A percentile compares a stretch with the other conserved stretches of the same genome.
These are phyloP conservation scores for Mucor racemosus DNA, from an alignment of 371 early-diverging fungal species.

Conservation along the genomic window DNA sequence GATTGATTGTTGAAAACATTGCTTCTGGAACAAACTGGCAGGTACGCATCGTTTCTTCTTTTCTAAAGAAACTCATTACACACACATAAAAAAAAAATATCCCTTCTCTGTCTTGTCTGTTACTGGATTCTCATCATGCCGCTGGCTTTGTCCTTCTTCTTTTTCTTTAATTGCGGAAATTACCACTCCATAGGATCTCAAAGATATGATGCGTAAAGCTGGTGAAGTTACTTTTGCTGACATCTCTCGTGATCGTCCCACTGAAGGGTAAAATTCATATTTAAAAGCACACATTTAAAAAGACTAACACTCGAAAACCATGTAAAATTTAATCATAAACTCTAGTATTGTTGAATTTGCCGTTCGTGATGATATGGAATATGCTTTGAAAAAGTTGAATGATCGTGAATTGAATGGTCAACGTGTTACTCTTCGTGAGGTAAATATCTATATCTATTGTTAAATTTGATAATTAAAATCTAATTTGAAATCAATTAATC, in stretches of 20 bases:
- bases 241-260: constrained; percentile 78
- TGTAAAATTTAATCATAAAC: constrained; percentile 7
- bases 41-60: constrained; percentile 60
- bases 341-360: constrained; percentile 89
- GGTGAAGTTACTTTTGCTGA: constrained; percentile 96
- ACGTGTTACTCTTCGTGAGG: constrained; percentile 79
- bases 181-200: constrained; percentile 79
- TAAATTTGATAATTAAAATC: not conserved
- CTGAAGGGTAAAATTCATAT: constrained; percentile 76
- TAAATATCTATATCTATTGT: constrained; percentile 29
- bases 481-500: not conserved
- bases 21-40: constrained; percentile 81
- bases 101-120: constrained; percentile 26
- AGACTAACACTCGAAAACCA: not conserved
- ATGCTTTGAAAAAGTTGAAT: constrained; percentile 85
- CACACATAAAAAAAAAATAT: constrained; percentile 1
- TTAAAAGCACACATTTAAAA: not conserved
- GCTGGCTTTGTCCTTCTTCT: constrained; percentile 29
- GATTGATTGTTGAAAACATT: constrained; percentile 74
- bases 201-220: constrained; percentile 94
- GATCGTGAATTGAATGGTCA: constrained; percentile 87
- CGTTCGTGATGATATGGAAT: constrained; percentile 79
- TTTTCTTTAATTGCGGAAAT: constrained; percentile 12
- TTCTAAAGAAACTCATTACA: not conserved
- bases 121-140: constrained; percentile 25